Base-by-base conservation (phyloP, 371 early-diverging fungal genomes). In the Actinomortierella wolfii region DNA sequence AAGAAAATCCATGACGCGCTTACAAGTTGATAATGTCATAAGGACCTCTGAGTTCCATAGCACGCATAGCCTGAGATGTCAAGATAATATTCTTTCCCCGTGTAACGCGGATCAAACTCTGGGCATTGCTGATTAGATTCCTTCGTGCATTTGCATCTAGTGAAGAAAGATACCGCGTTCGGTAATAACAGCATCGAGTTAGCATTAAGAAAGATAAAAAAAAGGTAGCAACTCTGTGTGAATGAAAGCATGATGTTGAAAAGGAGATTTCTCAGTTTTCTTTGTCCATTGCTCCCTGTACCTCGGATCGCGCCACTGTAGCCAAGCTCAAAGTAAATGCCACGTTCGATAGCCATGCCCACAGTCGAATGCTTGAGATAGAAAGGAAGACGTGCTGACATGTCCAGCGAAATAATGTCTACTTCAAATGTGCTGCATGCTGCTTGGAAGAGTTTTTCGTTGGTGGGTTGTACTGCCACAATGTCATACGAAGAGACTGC, bases 401-500 rank as follows among this genome's bases (percentile, higher is more conserved):
- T 76, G 75, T 96, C 96, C 21, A 97, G 68, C 11, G 94, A 88
- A 28, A 98, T 94, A 48, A 98, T 79, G 68, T 98, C 98, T 17
- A 93, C 80, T 20, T 94, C 94, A 46, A 88, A 81, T 18, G 84
- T 81, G 42, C 83, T 79, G 76, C 95, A 94, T 1, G 94, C 94
- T 17, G 84, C 79, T 49, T 86, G 86, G 58, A 96, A 86, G 1
- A 86, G 73, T 61, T 94, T 93, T 46, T 94, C 91, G 25, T 76
- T 84, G 1, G 81, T 84, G 1, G 97, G 97, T 51, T 86, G 85
- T 13, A 91, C 93, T 8, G 97, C 92, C 13, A 97, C 65, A 21
- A 97, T 71, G 76, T 97, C 96, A 66, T 90, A 92, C 15, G 81
- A 59, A 20, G 76, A 64, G 41, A 86, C 70, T 6, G 68, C 66